phyloP scores from a whole-genome alignment of 176 grass and related monocot genomes.

The Poa pratensis region DNA sequence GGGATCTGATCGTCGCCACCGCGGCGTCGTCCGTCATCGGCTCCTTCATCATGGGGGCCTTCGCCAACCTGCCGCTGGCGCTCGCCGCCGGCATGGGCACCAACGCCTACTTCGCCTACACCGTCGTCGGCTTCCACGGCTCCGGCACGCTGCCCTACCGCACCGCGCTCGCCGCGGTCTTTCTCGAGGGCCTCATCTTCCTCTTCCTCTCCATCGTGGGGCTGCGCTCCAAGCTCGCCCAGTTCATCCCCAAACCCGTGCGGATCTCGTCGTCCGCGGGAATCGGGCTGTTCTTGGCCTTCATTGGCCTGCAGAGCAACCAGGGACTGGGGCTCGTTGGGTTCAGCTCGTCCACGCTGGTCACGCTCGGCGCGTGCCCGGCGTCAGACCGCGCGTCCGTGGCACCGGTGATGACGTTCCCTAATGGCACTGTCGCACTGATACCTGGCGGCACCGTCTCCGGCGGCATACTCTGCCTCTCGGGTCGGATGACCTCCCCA shows the following conservation, averaged over 20 bases:
- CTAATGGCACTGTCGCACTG: conserved; percentile 66
- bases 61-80: conserved; percentile 82
- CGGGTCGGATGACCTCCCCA: conserved; percentile 65
- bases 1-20: conserved; percentile 87
- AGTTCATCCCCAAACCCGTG: conserved; percentile 65
- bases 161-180: conserved; percentile 74
- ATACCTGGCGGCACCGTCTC: conserved; percentile 67
- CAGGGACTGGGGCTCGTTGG: conserved; percentile 70
- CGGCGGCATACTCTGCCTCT: conserved; percentile 63
- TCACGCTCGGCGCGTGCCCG: conserved; percentile 79
- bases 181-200: conserved; percentile 78
- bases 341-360: conserved; percentile 65
- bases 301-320: conserved; percentile 70
- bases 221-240: conserved; percentile 58
- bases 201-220: conserved; percentile 63
- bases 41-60: conserved; percentile 71
- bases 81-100: conserved; percentile 81
- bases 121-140: conserved; percentile 79
- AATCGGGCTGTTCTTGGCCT: conserved; percentile 70
- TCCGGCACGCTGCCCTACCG: conserved; percentile 68
- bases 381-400: conserved; percentile 58
- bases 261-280: conserved; percentile 69
- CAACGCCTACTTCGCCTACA: conserved; percentile 90
- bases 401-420: conserved; percentile 62
- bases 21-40: conserved; percentile 72